Base-by-base conservation (phyloP, 2,329 filamentous ascomycete genomes). In the Epichloe typhina region DNA sequence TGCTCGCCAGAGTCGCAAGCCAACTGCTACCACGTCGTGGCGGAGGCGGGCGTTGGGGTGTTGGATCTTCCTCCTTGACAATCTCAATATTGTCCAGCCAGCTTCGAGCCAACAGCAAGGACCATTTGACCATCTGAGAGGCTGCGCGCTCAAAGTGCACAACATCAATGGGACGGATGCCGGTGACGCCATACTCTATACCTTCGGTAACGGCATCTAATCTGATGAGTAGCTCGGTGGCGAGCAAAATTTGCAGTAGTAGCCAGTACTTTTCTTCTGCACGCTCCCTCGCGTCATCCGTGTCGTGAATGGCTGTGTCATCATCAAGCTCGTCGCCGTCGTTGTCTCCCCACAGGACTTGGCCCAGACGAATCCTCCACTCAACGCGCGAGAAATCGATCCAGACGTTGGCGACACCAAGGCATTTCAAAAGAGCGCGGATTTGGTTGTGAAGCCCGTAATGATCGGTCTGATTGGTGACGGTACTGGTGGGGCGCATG, bases 381-480 rank as follows among this genome's bases (percentile, higher is more conserved):
- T 88, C 84, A 6, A 88, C 80, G 35, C 82, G 74, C 19, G 82
- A 84, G 56, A 88, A 84, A 64, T 88, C 83, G 48, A 84, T 75
- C 84, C 84, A 88, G 44, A 86, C 76, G 51, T 83, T 82, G 50
- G 80, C 74, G 7, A 78, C 69, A 0, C 76, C 77, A 43, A 88
- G 72, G 9, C 84, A 76, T 60, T 80, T 80, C 44, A 88, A 73
- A 17, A 88, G 67, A 4, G 80, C 77, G 56, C 82, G 73, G 51
- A 88, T 86, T 61, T 88, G 84, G 37, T 85, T 80, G 42, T 82
- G 74, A 19, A 88, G 68, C 50, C 83, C 78, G 58, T 79, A 76
- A 4, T 76, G 78, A 58, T 83, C 76, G 33, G 72, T 69, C 60
- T 69, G 74, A 66, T 77, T 82, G 54, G 76, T 76, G 52, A 74